Base-by-base conservation (phyloP, 805 yeast genomes). In the Sugiyamaella chiloensis region DNA sequence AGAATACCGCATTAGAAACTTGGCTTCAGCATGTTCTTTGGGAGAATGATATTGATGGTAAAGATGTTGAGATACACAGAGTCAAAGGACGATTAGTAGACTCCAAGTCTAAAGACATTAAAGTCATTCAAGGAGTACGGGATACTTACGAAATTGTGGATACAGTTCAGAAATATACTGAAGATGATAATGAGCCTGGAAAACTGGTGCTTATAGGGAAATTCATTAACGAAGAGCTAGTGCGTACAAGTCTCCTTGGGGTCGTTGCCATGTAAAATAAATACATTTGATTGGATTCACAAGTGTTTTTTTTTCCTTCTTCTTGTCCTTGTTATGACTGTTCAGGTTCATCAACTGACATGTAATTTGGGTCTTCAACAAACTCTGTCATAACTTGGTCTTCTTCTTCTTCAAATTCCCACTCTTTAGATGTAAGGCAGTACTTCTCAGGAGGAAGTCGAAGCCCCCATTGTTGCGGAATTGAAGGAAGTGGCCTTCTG, bases 381-480 rank as follows among this genome's bases (percentile, higher is more conserved):
- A 42, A 24, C 40, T 57, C 59, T 12, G 48, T 48, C 32, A 55
- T 26, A 14, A 54, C 42, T 40, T 53, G 57, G 34, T 54, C 60
- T 37, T 60, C 64, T 51, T 77, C 81, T 48, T 78, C 82, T 30
- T 77, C 80, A 35, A 78, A 57, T 46, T 79, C 83, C 83, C 90
- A 86, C 53, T 86, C 89, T 53, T 75, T 76, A 1, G 87, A 93
- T 0, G 96, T 89, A 46, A 90, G 70, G 68, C 98, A 90, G 69
- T 88, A 90, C 77, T 90, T 93, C 70, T 93, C 99, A 3, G 99
- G 98, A 2, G 99, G 99, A 43, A 95, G 72, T 54, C 97, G 79
- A 32, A 93, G 76, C 8, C 99, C 98, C 83, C 88, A 89, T 43
- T 83, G 78, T 11, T 93, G 90, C 65, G 90, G 83, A 11, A 93